A percentile compares a stretch with the other conserved stretches of the same genome.
phyloP scores from a whole-genome alignment of 164 flowering plant genomes.

The Amborella trichopoda region DNA sequence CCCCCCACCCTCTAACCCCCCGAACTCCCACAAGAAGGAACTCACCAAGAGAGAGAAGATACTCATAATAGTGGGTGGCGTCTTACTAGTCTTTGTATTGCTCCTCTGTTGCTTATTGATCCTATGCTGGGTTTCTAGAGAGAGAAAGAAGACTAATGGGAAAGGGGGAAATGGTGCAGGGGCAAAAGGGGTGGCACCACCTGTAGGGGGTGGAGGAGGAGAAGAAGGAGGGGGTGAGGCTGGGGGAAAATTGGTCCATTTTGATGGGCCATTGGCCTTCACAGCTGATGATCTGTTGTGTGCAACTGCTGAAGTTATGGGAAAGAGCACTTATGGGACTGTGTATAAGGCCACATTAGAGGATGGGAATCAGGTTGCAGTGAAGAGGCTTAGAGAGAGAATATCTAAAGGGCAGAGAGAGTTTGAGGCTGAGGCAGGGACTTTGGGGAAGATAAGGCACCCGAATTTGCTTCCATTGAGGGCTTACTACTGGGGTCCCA shows the following conservation, averaged over 20 bases:
- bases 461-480: slow-evolving; percentile 69
- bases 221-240: slow-evolving; percentile 49
- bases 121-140: slow-evolving; percentile 56
- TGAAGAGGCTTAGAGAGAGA: slow-evolving; percentile 90
- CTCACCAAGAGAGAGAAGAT: slow-evolving; percentile 58
- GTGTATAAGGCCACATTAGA: slow-evolving; percentile 90
- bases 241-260: slow-evolving; percentile 90
- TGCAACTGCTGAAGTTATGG: slow-evolving; percentile 97
- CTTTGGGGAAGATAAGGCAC: slow-evolving; percentile 74
- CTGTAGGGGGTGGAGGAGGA: slow-evolving; percentile 19
- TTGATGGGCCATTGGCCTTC: slow-evolving; percentile 82
- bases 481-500: slow-evolving; percentile 92
- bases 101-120: slow-evolving; percentile 48
- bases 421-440: slow-evolving; percentile 66
- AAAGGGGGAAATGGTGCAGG: slow-evolving; percentile 18
- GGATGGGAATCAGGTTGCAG: slow-evolving; percentile 80
- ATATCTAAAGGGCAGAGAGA: slow-evolving; percentile 69
- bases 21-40: slow-evolving; percentile 16
- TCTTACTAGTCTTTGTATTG: slow-evolving; percentile 40
- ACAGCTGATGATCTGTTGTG: slow-evolving; percentile 90
- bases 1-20: slow-evolving; percentile 1
- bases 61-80: slow-evolving; percentile 61
- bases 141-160: slow-evolving; percentile 24
- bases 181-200: slow-evolving; percentile 23
- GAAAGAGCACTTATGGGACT: slow-evolving; percentile 87